Evolutionary conservation across 2,329 filamentous ascomycete genomes (phyloP), one percentile per base, ranked within the genome.

Genomic region (Aspergillus sp.): DNA sequence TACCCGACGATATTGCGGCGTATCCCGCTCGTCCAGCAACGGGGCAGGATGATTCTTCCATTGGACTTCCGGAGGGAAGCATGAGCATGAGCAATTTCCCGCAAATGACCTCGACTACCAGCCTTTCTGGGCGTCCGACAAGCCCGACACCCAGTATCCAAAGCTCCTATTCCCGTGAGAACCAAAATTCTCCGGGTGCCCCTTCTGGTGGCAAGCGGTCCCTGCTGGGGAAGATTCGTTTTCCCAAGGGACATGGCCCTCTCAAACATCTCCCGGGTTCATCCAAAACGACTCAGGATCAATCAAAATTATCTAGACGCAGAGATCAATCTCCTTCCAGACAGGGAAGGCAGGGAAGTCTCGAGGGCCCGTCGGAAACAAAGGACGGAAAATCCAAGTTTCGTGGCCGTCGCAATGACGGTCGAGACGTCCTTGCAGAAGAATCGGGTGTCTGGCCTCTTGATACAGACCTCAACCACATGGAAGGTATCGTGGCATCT

Each of bases 381-480:
- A 9, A 59, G 9, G 52, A 45, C 42, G 44, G 52, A 9, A 42
- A 53, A 7, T 50, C 55, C 27, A 58, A 57, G 39, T 56, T 69
- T 32, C 62, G 56, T 43, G 63, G 57, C 47, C 65, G 66, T 45
- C 60, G 56, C 7, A 56, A 64, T 49, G 65, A 68, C 41, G 38
- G 40, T 12, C 50, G 51, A n/a, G 41, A 47, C 30, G 57, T 55
- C 48, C 59, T 65, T 35, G 43, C 77, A 0, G 81, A 77, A 5
- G 80, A 84, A 49, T 70, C 75, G 38, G 76, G 78, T 38, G 78
- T 88, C 41, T 94, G 85, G 68, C 79, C 80, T 58, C 79, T 97
- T 28, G 91, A 97, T 65, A 94, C 88, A 2, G 86, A 97, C 62
- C 77, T 97, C 42, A 81, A 82, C 47, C 81, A 95, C 57, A 93